Conservation (phyloP, 306 rosid species). For the Casuarina glauca region DNA sequence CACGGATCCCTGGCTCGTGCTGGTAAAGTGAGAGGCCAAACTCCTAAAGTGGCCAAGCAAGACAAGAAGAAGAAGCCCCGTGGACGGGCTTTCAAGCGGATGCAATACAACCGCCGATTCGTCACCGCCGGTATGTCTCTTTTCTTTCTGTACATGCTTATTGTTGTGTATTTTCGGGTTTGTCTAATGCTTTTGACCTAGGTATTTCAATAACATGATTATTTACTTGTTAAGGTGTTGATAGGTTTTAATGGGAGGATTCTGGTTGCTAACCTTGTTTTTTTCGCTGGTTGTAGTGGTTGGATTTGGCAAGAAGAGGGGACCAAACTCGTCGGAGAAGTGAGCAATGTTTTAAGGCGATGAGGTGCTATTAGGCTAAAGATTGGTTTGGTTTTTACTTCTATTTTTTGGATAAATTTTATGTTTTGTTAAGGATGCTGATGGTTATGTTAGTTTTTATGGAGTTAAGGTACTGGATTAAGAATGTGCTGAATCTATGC, state of each 20-base stretch:
- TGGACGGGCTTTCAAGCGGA: conserved; percentile 56
- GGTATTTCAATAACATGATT: not conserved
- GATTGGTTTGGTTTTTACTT: not conserved
- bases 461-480: not conserved
- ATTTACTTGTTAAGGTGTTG: no score
- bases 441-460: not conserved
- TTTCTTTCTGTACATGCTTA: not conserved
- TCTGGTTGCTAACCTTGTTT: not conserved
- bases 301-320: conserved; percentile 62
- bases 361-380: not conserved
- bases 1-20: conserved; percentile 62
- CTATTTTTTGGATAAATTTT: not conserved
- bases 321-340: conserved; percentile 64
- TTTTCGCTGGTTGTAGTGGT: conserved; percentile 38
- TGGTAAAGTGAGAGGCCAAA: conserved; percentile 58
- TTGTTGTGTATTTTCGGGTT: not conserved
- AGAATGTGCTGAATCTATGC: not conserved
- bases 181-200: not conserved
- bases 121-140: conserved; percentile 47
- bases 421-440: not conserved
- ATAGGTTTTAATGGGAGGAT: not conserved
- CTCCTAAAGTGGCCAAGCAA: conserved; percentile 58
- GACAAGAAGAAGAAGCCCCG: conserved; percentile 61
- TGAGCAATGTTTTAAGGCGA: conserved; percentile 12
- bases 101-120: conserved; percentile 62